Evolutionary conservation across 805 yeast species (phyloP), one percentile per base, ranked within the genome.

Genomic region (Candida palmyrensis): DNA sequence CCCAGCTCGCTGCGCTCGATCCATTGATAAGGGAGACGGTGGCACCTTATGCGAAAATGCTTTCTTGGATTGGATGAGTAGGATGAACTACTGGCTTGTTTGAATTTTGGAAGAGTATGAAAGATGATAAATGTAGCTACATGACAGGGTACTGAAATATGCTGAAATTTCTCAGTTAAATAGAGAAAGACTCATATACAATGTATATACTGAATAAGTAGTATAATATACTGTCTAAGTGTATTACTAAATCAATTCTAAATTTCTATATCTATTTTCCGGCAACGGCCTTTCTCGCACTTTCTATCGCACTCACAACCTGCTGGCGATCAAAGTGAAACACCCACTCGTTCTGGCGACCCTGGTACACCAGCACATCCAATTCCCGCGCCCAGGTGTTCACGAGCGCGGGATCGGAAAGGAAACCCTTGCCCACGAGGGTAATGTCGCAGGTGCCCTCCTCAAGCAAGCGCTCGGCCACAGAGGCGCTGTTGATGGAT

Each of bases 351-450:
- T 38, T 40, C 27, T 48, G 52, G 8, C 25, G 27, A 1, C 74
- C 55, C 44, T 62, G 59, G 36, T 63, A 51, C 4, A 70, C 40
- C 32, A 56, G 42, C 18, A 73, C 66, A 3, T 56, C 70, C 28
- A 74, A 53, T 24, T 71, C 63, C 26, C 68, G 67, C 2, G 82
- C 83, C 63, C 73, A 70, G 4, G 49, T 44, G 53, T 68, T 64
- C 5, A 61, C 73, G 25, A 72, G 58, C n/a, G 68, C 71, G 3
- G 81, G 79, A 39, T 70, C 60, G 39, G 56, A 62, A 38, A 76
- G 49, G 41, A 72, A 73, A 2, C 49, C 59, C 12, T 60, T 45
- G 1, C 77, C 84, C 26, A 65, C 60, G 8, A 73, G 44, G 6
- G 68, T 62, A 17, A 74, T 36, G 48, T 78, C 84, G 29, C 69